Conservation (phyloP, 805 yeast species). For the Candida succiphila region DNA sequence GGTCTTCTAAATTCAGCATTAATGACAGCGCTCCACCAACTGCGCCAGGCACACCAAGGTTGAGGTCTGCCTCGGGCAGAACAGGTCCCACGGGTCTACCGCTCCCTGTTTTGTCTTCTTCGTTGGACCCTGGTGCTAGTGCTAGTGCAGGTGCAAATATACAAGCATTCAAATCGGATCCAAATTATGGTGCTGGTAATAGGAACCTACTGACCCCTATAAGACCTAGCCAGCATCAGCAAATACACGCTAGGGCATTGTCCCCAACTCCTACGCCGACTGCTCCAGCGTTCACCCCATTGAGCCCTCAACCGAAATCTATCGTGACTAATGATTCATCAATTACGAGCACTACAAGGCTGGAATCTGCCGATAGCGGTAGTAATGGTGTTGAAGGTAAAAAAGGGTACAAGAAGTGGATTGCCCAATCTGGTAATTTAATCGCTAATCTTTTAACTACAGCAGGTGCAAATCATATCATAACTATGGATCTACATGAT, state of each 20-base stretch:
- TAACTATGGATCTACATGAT: slow-evolving; percentile 97
- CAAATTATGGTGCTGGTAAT: background rate
- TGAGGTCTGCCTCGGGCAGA: slow-evolving; percentile 27
- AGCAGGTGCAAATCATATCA: slow-evolving; percentile 94
- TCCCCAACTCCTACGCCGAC: slow-evolving; percentile 3
- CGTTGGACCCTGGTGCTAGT: background rate
- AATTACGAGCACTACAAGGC: background rate
- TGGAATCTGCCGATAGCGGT: background rate
- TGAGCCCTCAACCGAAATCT: slow-evolving; percentile 4
- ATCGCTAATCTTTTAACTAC: slow-evolving; percentile 80
- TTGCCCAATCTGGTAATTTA: slow-evolving; percentile 89
- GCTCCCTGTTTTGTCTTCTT: too few species aligned
- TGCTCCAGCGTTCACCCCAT: background rate
- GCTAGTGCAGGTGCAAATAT: slow-evolving; percentile 1
- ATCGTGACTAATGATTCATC: slow-evolving; percentile 13
- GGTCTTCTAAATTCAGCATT: too few species aligned
- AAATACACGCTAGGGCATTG: background rate
- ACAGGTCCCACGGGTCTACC: too few species aligned
- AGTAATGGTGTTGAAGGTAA: background rate
- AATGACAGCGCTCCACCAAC: too few species aligned
- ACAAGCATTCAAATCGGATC: background rate
- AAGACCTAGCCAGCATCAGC: background rate
- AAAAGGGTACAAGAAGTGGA: slow-evolving; percentile 86
- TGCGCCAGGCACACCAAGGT: slow-evolving; percentile 38
- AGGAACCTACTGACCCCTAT: background rate